These are phyloP conservation scores for Aspergillus avenaceus DNA, from an alignment of 495 filamentous ascomycete species.

Conservation along the genomic window DNA sequence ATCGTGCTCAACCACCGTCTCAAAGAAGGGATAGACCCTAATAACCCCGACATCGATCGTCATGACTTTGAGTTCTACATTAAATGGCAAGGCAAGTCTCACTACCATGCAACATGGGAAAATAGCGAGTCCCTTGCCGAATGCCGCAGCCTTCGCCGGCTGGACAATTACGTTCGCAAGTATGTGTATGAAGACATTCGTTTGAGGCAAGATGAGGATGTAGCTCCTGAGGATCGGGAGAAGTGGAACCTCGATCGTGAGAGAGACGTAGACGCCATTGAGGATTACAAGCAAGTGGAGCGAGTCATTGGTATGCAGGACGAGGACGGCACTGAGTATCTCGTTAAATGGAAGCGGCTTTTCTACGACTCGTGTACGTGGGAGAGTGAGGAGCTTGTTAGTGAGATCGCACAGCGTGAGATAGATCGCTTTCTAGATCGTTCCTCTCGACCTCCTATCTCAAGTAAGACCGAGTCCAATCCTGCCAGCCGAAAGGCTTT, in stretches of 20 bases:
- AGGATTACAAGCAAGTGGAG: slow-evolving; percentile 85
- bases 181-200: slow-evolving; percentile 69
- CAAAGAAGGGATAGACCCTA: slow-evolving; percentile 61
- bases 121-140: slow-evolving; percentile 62
- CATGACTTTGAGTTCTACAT: slow-evolving; percentile 92
- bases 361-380: slow-evolving; percentile 92
- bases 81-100: slow-evolving; percentile 95
- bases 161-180: slow-evolving; percentile 92
- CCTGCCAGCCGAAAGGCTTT: slow-evolving; percentile 65
- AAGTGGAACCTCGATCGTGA: slow-evolving; percentile 88
- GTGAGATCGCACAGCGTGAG: slow-evolving; percentile 72
- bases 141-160: slow-evolving; percentile 70
- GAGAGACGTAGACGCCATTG: slow-evolving; percentile 73
- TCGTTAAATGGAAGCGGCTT: slow-evolving; percentile 85
- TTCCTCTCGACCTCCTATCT: slow-evolving; percentile 67
- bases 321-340: slow-evolving; percentile 76
- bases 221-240: slow-evolving; percentile 82
- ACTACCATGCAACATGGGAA: slow-evolving; percentile 96
- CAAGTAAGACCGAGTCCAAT: slow-evolving; percentile 70
- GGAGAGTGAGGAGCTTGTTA: slow-evolving; percentile 75
- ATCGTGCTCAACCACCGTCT: slow-evolving; percentile 80
- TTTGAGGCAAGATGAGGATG: slow-evolving; percentile 62
- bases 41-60: slow-evolving; percentile 53
- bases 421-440: slow-evolving; percentile 89
- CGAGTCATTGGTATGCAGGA: slow-evolving; percentile 80